These are phyloP conservation scores for Pyricularia sp. DNA, from an alignment of 2,329 filamentous ascomycete species.

Conservation along the genomic window DNA sequence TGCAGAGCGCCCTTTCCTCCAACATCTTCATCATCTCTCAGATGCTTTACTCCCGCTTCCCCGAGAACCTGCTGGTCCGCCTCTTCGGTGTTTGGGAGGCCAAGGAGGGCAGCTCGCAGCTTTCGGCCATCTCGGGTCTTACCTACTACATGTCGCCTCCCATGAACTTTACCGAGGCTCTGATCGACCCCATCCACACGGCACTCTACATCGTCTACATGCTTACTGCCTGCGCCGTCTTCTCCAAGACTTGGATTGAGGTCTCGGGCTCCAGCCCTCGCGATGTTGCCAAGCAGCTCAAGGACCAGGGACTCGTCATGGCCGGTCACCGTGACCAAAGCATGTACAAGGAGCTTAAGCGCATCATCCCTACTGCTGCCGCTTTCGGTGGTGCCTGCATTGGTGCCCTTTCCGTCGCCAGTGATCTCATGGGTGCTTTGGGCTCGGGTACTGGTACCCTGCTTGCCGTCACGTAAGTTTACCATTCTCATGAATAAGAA, in stretches of 20 bases:
- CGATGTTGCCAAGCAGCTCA: constrained; percentile 98
- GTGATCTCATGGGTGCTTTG: constrained; percentile 90
- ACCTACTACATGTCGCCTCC: constrained; percentile 99
- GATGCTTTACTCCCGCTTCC: constrained; percentile 99
- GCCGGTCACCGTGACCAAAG: constrained; percentile 98
- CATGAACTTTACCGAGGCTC: constrained; percentile 92
- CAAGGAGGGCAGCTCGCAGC: constrained; percentile 90
- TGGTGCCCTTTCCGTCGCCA: constrained; percentile 90
- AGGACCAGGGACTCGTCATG: constrained; percentile 99
- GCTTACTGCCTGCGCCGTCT: constrained; percentile 85
- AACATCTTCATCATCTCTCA: constrained; percentile 99
- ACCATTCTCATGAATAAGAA: neutral
- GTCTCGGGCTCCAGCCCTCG: constrained; percentile 95
- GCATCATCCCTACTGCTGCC: constrained; percentile 94
- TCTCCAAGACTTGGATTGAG: constrained; percentile 99
- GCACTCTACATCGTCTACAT: constrained; percentile 94
- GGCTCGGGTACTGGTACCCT: constrained; percentile 97
- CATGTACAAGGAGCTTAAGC: constrained; percentile 99
- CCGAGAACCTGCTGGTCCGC: constrained; percentile 95
- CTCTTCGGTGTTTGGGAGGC: constrained; percentile 98
- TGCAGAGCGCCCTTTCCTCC: constrained; percentile 96
- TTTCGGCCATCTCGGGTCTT: constrained; percentile 85
- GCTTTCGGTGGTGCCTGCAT: constrained; percentile 99
- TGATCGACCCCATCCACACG: constrained; percentile 95
- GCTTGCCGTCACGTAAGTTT: constrained; percentile 90